Conservation (phyloP, 139 green algal species). For the Closterium sp. region DNA sequence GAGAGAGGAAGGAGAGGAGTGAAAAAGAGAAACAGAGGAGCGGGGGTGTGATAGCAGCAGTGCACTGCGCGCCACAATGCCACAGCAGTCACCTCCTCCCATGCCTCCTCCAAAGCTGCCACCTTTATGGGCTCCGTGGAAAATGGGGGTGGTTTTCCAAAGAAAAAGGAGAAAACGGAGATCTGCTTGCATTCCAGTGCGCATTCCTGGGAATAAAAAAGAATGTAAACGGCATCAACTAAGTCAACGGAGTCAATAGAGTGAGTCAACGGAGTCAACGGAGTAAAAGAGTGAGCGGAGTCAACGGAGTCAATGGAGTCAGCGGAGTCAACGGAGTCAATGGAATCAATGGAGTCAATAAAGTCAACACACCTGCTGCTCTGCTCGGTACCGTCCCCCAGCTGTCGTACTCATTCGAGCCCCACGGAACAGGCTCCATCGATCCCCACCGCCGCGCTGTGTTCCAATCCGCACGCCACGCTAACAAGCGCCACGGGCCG, state of each 20-base stretch:
- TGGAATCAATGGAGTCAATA: neutral
- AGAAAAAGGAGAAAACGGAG: neutral
- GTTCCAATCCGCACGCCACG: conserved; percentile 43
- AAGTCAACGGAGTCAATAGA: too few species aligned
- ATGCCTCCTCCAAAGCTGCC: neutral
- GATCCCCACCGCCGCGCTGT: conserved; percentile 57
- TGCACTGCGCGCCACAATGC: neutral
- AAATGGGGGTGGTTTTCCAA: neutral
- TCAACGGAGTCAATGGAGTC: neutral
- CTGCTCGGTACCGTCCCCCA: conserved; percentile 45
- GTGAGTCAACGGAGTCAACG: too few species aligned
- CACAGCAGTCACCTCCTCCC: neutral
- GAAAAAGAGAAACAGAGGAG: too few species aligned
- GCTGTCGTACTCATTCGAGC: conserved; percentile 59
- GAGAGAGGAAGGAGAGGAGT: too few species aligned
- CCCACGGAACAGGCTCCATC: conserved; percentile 67
- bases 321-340: neutral
- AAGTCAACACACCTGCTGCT: neutral
- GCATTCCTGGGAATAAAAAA: too few species aligned
- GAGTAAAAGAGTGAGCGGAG: too few species aligned
- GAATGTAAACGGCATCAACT: too few species aligned
- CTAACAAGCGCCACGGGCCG: neutral
- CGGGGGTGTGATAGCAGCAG: too few species aligned
- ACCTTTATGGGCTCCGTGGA: neutral
- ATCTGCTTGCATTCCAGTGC: too few species aligned